These are phyloP conservation scores for Artemisia annua DNA, from an alignment of 129 eudicot species.

Conservation along the genomic window DNA sequence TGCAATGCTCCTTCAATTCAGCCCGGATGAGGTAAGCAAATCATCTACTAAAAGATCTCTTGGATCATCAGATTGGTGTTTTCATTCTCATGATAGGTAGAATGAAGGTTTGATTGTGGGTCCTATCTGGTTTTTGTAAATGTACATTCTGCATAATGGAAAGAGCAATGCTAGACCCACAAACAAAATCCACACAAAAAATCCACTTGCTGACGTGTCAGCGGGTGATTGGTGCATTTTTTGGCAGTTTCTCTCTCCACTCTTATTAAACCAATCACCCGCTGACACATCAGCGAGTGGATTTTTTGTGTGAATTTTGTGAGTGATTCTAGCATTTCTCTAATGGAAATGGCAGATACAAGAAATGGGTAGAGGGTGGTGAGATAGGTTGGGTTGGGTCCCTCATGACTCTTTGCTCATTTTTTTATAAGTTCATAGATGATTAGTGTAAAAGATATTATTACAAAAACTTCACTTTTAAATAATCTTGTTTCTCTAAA, in stretches of 20 bases:
- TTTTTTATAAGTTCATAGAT: too few species aligned
- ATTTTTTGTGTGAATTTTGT: too few species aligned
- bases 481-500: not conserved
- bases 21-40: constrained; percentile 93
- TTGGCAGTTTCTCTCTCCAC: too few species aligned
- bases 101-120: not conserved
- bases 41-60: not conserved
- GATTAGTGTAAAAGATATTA: not conserved
- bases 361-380: constrained; percentile 11
- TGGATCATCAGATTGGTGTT: not conserved
- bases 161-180: too few species aligned
- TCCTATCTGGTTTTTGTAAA: constrained; percentile 9
- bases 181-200: too few species aligned
- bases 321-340: too few species aligned
- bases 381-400: constrained; percentile 3
- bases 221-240: too few species aligned
- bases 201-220: too few species aligned
- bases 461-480: not conserved
- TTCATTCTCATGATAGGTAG: not conserved
- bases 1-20: constrained; percentile 97
- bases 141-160: not conserved
- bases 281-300: too few species aligned
- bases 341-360: too few species aligned
- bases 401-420: not conserved
- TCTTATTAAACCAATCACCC: too few species aligned